Base-by-base conservation (phyloP, 2,329 filamentous ascomycete genomes). In the Clarireedia homoeocarpa region DNA sequence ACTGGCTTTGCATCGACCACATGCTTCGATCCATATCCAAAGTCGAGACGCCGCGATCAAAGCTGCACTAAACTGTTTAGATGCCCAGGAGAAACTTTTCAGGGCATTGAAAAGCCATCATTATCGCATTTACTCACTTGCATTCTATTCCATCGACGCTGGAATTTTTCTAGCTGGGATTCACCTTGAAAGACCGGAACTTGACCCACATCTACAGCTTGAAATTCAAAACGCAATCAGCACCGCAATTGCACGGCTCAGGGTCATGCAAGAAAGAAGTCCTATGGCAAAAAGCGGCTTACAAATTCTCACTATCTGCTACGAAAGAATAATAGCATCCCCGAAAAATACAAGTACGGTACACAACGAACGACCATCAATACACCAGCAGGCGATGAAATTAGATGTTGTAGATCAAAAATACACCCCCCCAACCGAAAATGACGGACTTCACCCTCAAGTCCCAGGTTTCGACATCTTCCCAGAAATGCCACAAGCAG, bases 1-100 rank as follows among this genome's bases (percentile, higher is more conserved):
- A 2, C 23, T 58, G 30, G 56, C 56, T 15, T 38, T 58, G 15
- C 58, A 60, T 45, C 52, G 50, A 23, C 58, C 58, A 45, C 53
- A 60, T 12, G 46, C 53, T 3, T 45, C 46, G n/a, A 51, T 47
- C 12, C 50, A 55, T 23, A 15, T 50, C 9, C 39, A 46, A n/a
- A 60, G 58, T 53, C 56, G 49, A 20, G 42, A 48, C 34, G 39
- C 47, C 3, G 34, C 42, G 14, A 56, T 58, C 27, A 23, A 53
- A 55, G 55, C 58, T 38, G 58, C 45, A n/a, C 24, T 60, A 4
- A 39, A 15, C 14, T 50, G 57, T 23, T 49, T 60, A 7, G 45
- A 60, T n/a, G 30, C 56, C 40, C 56, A 60, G 23, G 27, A 60
- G 39, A 34, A 42, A 24, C 27, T 50, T n/a, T 56, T 60, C 2